Evolutionary conservation across 805 yeast species (phyloP).

Genomic region (Cyberlindnera mycetangii): DNA sequence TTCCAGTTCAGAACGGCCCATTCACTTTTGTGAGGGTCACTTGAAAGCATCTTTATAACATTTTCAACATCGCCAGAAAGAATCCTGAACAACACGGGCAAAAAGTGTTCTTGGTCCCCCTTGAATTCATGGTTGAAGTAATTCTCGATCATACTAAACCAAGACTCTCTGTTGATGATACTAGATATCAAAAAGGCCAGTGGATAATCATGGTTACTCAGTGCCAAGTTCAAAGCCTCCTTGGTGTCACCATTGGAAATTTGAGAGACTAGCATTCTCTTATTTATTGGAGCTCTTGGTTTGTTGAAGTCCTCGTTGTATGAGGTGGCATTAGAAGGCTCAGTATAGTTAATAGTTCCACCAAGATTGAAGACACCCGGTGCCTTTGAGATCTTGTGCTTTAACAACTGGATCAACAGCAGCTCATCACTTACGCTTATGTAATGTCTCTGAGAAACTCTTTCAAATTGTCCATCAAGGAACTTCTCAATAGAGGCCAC

Average conservation of each 20-base stretch:
- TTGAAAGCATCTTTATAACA: conserved; percentile 48
- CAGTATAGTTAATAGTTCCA: conserved; percentile 20
- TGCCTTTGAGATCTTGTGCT: conserved; percentile 21
- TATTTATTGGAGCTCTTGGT: conserved; percentile 24
- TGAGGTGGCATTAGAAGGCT: not conserved
- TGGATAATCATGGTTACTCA: conserved; percentile 69
- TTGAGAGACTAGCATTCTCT: conserved; percentile 52
- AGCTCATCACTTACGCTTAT: conserved; percentile 62
- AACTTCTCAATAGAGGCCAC: conserved; percentile 27
- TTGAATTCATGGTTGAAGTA: conserved; percentile 49
- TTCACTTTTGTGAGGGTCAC: conserved; percentile 36
- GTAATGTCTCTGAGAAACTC: conserved; percentile 5
- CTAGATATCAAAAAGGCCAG: conserved; percentile 71
- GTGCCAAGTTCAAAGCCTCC: conserved; percentile 60
- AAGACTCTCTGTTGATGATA: conserved; percentile 57
- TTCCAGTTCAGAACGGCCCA: conserved; percentile 56
- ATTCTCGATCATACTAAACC: conserved; percentile 55
- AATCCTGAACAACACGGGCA: conserved; percentile 59
- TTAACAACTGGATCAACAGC: conserved; percentile 47
- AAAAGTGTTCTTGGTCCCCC: conserved; percentile 39
- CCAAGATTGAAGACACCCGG: conserved; percentile 22
- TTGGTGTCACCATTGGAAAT: conserved; percentile 60
- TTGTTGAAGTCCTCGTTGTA: conserved; percentile 4
- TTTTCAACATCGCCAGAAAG: conserved; percentile 58
- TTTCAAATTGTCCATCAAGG: conserved; percentile 22